Evolutionary conservation across 208 protist genomes (phyloP).

Genomic region (Tritrichomonas foetus): DNA sequence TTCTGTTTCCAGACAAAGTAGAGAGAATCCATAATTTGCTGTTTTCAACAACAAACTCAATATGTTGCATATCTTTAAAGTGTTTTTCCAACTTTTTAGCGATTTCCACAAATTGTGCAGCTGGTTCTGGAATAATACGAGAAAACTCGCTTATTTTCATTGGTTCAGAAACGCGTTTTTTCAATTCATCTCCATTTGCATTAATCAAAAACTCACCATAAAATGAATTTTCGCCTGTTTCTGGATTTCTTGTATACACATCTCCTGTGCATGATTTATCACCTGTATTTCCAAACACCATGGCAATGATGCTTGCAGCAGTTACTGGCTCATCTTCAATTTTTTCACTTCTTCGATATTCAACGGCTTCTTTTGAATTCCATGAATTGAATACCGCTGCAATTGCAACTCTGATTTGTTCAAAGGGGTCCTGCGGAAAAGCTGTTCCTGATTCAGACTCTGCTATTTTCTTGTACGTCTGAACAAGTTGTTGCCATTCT

Average conservation of each 20-base stretch:
- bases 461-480: conserved; percentile 4
- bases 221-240: neutral
- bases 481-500: neutral
- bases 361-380: neutral
- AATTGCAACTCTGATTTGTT: neutral
- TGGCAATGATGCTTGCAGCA: neutral
- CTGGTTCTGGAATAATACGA: too few species aligned
- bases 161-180: neutral
- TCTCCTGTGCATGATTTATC: neutral
- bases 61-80: conserved; percentile 17
- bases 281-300: neutral
- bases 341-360: neutral
- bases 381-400: neutral
- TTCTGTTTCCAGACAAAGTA: neutral
- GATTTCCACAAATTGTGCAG: neutral
- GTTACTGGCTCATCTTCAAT: neutral
- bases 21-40: conserved; percentile 2
- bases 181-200: neutral
- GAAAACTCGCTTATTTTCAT: neutral
- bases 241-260: neutral
- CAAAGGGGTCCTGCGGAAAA: conserved; percentile 26
- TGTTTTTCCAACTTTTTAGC: neutral
- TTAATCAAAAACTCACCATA: neutral
- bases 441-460: neutral
- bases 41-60: conserved; percentile 17